A percentile compares a stretch with the other conserved stretches of the same genome.
Evolutionary conservation across 192 early-diverging fungal species (phyloP).

Genomic region (Thamnidium elegans): DNA sequence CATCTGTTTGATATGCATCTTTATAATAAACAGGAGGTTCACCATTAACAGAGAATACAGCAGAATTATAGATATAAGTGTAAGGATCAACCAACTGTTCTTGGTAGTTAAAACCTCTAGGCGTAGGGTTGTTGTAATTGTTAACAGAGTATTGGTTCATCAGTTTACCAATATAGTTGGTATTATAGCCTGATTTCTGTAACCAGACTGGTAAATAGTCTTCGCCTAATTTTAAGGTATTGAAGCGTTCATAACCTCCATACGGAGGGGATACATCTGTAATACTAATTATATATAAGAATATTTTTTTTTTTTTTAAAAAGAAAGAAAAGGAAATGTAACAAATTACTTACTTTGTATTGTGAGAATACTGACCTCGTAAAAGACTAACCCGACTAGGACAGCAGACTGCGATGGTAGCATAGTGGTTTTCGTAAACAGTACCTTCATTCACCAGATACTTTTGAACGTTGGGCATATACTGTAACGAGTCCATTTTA

Average conservation of each 20-base stretch:
- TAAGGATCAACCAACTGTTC: constrained; percentile 51
- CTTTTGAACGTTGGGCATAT: constrained; percentile 63
- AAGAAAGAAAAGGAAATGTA: constrained; percentile 2
- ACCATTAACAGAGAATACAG: constrained; percentile 59
- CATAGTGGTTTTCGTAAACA: constrained; percentile 57
- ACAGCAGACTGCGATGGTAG: constrained; percentile 62
- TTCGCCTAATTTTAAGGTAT: constrained; percentile 35
- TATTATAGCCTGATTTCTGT: constrained; percentile 55
- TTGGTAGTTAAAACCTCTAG: constrained; percentile 39
- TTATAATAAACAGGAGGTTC: constrained; percentile 45
- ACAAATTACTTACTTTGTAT: constrained; percentile 42
- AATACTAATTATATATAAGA: constrained; percentile 25
- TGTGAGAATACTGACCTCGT: constrained; percentile 63
- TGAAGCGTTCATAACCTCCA: constrained; percentile 45
- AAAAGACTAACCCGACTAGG: constrained; percentile 59
- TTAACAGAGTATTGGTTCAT: constrained; percentile 47
- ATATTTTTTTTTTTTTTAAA: background rate
- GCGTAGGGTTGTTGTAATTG: constrained; percentile 37
- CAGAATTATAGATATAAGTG: constrained; percentile 53
- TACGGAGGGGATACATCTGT: constrained; percentile 34
- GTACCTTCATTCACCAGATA: constrained; percentile 58
- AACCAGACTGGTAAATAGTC: constrained; percentile 53
- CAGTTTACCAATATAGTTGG: constrained; percentile 68
- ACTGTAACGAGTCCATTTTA: constrained; percentile 50
- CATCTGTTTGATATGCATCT: constrained; percentile 54